phyloP scores from a whole-genome alignment of 257 asterid species.

The Linaria vulgaris region DNA sequence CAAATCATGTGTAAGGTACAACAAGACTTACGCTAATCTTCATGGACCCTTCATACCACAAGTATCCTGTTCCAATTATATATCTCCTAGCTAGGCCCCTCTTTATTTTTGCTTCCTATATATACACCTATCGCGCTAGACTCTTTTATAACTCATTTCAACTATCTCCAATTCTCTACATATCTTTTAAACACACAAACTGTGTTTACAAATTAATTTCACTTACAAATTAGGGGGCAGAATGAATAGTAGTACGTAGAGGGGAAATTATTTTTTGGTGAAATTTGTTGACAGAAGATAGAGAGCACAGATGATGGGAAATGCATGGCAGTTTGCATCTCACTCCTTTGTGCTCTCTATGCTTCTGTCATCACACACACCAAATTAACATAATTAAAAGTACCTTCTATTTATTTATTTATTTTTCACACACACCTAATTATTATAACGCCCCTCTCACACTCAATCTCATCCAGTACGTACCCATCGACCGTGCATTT shows the following conservation, averaged over 20 bases:
- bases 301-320: constrained; percentile 37
- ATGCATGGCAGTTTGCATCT: constrained; percentile 36
- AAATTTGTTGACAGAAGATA: constrained; percentile 33
- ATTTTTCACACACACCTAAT: too few species aligned
- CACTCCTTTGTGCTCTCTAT: constrained; percentile 64
- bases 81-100: background rate
- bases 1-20: constrained; percentile 4
- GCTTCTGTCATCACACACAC: constrained; percentile 63
- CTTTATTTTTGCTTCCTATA: constrained; percentile 14
- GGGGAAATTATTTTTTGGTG: constrained; percentile 13
- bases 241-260: background rate
- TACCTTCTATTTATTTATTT: background rate
- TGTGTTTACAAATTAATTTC: too few species aligned
- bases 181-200: background rate
- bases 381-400: background rate
- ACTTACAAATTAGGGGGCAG: background rate
- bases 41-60: background rate
- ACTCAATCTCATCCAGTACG: too few species aligned
- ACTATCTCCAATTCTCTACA: background rate
- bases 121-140: constrained; percentile 1
- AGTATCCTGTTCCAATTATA: background rate
- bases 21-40: background rate
- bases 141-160: background rate
- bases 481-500: too few species aligned
- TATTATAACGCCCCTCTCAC: too few species aligned